phyloP scores from a whole-genome alignment of 345 rosid species.

The Gynandropsis gynandra region DNA sequence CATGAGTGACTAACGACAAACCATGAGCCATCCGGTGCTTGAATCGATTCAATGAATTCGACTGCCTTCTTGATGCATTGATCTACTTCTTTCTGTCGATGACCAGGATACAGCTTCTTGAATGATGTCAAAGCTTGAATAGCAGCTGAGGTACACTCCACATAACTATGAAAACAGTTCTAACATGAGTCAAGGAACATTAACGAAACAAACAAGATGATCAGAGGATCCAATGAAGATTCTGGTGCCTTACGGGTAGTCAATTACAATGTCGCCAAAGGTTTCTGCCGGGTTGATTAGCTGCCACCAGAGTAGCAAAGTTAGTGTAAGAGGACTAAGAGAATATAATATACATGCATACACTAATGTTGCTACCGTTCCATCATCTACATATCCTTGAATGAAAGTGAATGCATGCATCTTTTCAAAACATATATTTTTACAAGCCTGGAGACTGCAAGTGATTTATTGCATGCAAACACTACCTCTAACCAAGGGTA shows the following conservation, averaged over 20 bases:
- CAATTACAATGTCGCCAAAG: constrained; percentile 94
- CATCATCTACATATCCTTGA: constrained; percentile 1
- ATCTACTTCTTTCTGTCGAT: constrained; percentile 66
- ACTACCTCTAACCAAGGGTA: constrained; percentile 87
- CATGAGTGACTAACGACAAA: constrained; percentile 29
- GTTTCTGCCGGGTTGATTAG: constrained; percentile 95
- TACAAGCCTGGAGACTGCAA: constrained; percentile 8
- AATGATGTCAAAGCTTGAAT: constrained; percentile 80
- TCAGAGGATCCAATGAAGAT: constrained; percentile 13
- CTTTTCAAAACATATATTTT: not conserved
- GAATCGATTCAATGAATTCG: constrained; percentile 58
- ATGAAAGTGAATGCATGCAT: not conserved
- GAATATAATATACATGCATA: not conserved
- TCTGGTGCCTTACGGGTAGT: constrained; percentile 72
- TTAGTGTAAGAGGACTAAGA: not conserved
- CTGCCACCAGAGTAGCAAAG: constrained; percentile 34
- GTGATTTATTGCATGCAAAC: constrained; percentile 8
- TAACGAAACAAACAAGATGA: constrained; percentile 2
- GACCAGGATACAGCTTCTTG: constrained; percentile 60
- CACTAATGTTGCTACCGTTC: constrained; percentile 1
- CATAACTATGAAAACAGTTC: constrained; percentile 44
- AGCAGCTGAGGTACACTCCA: constrained; percentile 93
- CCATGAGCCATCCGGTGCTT: constrained; percentile 92
- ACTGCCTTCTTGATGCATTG: constrained; percentile 61
- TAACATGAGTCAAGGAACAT: constrained; percentile 15